Conservation (phyloP, 441 rosid species). For the Capsella rubella region DNA sequence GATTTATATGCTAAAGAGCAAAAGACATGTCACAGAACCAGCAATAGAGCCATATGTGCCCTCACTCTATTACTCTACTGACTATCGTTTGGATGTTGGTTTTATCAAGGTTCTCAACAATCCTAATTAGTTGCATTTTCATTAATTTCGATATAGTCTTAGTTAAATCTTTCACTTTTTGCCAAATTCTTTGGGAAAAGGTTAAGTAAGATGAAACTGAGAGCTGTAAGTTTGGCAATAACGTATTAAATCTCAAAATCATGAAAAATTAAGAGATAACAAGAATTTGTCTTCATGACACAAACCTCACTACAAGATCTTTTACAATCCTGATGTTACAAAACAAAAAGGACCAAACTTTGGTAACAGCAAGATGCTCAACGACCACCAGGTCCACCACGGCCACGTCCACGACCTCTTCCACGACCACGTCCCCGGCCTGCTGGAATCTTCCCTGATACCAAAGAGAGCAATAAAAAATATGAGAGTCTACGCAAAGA, state of each 20-base stretch:
- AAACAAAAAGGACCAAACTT: not conserved
- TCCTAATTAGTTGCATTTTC: no score
- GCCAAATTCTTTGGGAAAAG: no score
- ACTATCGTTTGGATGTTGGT: no score
- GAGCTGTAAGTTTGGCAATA: conserved; percentile 13
- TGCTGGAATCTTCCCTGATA: conserved; percentile 83
- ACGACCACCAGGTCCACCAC: conserved; percentile 86
- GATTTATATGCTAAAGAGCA: no score
- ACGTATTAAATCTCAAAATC: conserved; percentile 19
- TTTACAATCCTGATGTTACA: conserved; percentile 40
- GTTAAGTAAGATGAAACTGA: not conserved
- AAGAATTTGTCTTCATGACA: conserved; percentile 29
- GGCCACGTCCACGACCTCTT: conserved; percentile 92
- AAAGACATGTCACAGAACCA: no score
- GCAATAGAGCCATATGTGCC: no score
- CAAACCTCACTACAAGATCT: conserved; percentile 38
- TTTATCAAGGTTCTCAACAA: no score
- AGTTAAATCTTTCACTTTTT: no score
- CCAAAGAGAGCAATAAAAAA: not conserved
- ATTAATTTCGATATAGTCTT: no score
- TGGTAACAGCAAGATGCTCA: conserved; percentile 39
- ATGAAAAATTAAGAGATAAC: conserved; percentile 23
- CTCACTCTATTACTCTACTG: no score
- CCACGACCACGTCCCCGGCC: conserved; percentile 97
- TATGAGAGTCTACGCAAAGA: conserved; percentile 10